These are phyloP conservation scores for Bryum argenteum DNA, from an alignment of 225 moss, liverwort and hornwort species.

Conservation along the genomic window DNA sequence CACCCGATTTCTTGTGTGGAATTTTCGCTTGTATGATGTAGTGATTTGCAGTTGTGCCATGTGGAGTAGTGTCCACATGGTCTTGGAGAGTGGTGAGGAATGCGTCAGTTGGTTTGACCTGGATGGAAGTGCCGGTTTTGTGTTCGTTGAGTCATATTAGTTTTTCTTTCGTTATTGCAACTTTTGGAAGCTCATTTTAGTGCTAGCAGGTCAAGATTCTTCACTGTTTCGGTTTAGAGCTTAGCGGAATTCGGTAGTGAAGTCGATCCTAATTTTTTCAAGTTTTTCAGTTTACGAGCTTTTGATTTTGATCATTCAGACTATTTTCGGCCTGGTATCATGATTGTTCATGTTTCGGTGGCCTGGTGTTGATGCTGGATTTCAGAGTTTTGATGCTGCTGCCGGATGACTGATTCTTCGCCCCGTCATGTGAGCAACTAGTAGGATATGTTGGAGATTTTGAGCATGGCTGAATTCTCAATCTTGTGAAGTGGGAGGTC, in stretches of 20 bases:
- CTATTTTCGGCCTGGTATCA: constrained; percentile 35
- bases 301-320: constrained; percentile 45
- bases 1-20: background rate
- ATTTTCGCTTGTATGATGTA: background rate
- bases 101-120: background rate
- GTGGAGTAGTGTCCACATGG: background rate
- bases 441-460: constrained; percentile 52
- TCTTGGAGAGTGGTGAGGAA: background rate
- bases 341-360: constrained; percentile 75
- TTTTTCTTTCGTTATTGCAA: background rate
- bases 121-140: background rate
- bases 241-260: background rate
- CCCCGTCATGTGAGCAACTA: constrained; percentile 49
- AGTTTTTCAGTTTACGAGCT: constrained; percentile 27
- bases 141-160: background rate
- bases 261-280: constrained; percentile 24
- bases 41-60: background rate
- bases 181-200: background rate
- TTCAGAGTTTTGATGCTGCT: constrained; percentile 91
- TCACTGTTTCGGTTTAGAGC: background rate
- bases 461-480: constrained; percentile 43
- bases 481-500: constrained; percentile 59
- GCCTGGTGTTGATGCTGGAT: constrained; percentile 66
- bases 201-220: constrained; percentile 4
- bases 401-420: constrained; percentile 60